phyloP scores from a whole-genome alignment of 768 basidiomycete genomes.

The Collybiopsis confluens region DNA sequence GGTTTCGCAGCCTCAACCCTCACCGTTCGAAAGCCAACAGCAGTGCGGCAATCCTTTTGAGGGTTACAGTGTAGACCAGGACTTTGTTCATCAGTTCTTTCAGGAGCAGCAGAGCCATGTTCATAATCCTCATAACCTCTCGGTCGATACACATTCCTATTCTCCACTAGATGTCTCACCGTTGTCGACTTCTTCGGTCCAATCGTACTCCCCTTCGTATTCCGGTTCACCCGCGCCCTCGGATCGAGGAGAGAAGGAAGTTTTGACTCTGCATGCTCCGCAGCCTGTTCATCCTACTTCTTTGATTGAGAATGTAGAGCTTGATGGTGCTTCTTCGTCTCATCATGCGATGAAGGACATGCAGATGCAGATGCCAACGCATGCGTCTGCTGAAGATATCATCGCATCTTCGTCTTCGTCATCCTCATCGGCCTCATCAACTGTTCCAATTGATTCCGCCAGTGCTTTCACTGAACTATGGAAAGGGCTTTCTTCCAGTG shows the following conservation, averaged over 20 bases:
- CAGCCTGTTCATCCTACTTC: background rate
- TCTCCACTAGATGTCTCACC: slow-evolving; percentile 8
- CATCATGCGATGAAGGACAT: background rate
- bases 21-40: slow-evolving; percentile 10
- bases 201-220: slow-evolving; percentile 33
- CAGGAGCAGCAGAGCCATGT: background rate
- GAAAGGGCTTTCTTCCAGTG: slow-evolving; percentile 4
- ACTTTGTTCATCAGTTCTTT: background rate
- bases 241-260: slow-evolving; percentile 18
- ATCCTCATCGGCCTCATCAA: background rate
- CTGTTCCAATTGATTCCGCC: background rate
- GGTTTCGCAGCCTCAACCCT: slow-evolving; percentile 10
- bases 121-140: background rate
- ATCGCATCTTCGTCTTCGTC: background rate
- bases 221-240: slow-evolving; percentile 33
- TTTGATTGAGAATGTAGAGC: background rate
- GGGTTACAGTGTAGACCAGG: background rate
- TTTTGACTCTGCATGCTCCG: background rate
- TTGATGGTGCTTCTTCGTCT: background rate
- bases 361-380: background rate
- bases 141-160: slow-evolving; percentile 6
- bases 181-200: slow-evolving; percentile 15
- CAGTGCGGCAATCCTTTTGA: slow-evolving; percentile 9
- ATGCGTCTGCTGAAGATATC: background rate
- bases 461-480: slow-evolving; percentile 3